Evolutionary conservation across 257 asterid species (phyloP), one percentile per base, ranked within the genome.

Genomic region (Solanum etuberosum): DNA sequence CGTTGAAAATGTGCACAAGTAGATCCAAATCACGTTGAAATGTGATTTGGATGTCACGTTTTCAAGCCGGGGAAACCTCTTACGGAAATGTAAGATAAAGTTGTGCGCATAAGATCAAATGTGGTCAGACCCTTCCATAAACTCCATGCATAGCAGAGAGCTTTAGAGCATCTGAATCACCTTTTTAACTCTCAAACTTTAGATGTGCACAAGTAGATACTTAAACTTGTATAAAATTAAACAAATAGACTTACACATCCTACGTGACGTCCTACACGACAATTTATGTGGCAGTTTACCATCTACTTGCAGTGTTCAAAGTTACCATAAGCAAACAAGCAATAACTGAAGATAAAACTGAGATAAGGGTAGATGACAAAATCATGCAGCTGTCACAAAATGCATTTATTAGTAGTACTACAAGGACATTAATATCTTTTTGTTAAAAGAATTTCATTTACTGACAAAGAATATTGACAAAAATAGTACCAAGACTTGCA

Each of bases 391-490:
- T 73, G 81, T 73, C 51, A 35, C 18, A 72, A 35, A n/a, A 73
- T 73, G 81, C 48, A 73, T 73, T 73, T 73, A 73, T n/a, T 61
- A 61, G 31, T 61, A 35, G 31, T 21, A 46, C 42, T 5, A 80
- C 3, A 80, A 9, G 59, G 59, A 78, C 84, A 78, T 80, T 80
- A 81, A 16, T 18, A 54, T 67, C 59, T 8, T 11, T 0, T 25
- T 6, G 59, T 43, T n/a, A 43, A 48, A 43, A 80, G 85, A 80
- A 16, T 46, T 46, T 80, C 29, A 46, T 2, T 5, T 46, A 27
- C 67, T 80, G 85, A 46, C 42, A 80, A 3, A 80, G 85, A 78
- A 27, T 27, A 78, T 16, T 43, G 38, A 78, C 84, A 78, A 78
- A 78, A 78, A 43, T 27, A 27, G 65, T 43, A 43, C 63, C 40